Evolutionary conservation across 345 rosid genomes (phyloP).

Genomic region (Acer negundo): DNA sequence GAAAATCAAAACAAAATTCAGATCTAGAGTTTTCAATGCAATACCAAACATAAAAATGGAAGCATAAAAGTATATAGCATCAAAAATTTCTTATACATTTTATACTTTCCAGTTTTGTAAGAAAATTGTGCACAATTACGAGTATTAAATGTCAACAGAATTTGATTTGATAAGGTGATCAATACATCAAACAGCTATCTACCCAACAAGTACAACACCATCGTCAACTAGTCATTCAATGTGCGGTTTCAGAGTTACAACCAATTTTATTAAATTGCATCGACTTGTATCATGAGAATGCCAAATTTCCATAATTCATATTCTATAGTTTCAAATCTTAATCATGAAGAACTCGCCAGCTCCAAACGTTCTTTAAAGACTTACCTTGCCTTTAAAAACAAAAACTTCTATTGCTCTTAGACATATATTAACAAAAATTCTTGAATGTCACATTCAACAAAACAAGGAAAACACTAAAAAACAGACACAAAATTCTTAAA

Average conservation of each 20-base stretch:
- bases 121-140: neutral
- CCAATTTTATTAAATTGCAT: neutral
- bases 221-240: neutral
- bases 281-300: neutral
- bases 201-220: neutral
- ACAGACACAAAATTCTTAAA: neutral
- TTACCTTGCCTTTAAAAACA: neutral
- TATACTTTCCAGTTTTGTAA: neutral
- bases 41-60: neutral
- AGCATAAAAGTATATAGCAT: neutral
- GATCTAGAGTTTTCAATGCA: conserved; percentile 12
- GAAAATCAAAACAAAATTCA: conserved; percentile 21
- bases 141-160: neutral
- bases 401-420: neutral
- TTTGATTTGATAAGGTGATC: neutral
- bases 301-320: neutral
- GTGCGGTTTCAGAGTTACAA: neutral
- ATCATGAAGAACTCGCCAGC: neutral
- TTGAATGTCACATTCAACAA: neutral
- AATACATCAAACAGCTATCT: neutral
- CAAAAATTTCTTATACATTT: neutral
- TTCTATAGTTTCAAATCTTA: neutral
- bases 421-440: neutral
- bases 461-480: neutral
- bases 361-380: neutral